Evolutionary conservation across 345 rosid genomes (phyloP), one percentile per base, ranked within the genome.

Genomic region (Brassica juncea): DNA sequence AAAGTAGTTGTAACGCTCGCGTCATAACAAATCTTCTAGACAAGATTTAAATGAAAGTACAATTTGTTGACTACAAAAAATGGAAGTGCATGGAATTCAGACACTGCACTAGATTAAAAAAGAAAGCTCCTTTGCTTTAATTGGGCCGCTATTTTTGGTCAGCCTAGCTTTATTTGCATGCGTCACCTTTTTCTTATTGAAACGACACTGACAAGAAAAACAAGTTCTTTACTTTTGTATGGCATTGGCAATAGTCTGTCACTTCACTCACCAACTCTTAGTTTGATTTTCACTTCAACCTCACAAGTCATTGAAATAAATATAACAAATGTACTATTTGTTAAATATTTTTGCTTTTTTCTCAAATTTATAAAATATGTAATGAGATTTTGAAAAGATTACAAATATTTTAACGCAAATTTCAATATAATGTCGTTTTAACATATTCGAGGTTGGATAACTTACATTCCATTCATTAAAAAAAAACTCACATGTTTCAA

Each of bases 251-350:
- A 75, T 42, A 69, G 52, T 77, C 32, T 19, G 12, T 78, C 77
- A 72, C 30, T 66, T 66, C 55, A 11, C 42, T 66, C 82, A 78
- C 77, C 77, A 78, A 78, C 77, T 37, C 63, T 64, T 25, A 71
- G 44, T 71, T 71, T 63, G 23, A 77, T 71, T 77, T 69, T 34
- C 44, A 25, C 25, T 62, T 71, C 44, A 52, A 37, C 0, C 47
- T 3, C 59, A 16, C 8, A 15, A 11, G 16, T 58, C 63, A 21
- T 5, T 49, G 19, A 35, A 35, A 35, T 35, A 35, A 35, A 35
- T 35, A 35, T 35, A 35, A 35, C 39, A 35, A 35, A 35, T 35
- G 39, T 35, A 35, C 39, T 35, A 35, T 35, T 35, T 35, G 39
- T 35, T 35, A 7, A 35, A 35, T 9, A 35, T 35, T 35, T 32